These are phyloP conservation scores for Mariannaea sp. DNA, from an alignment of 2,329 filamentous ascomycete species.

Conservation along the genomic window DNA sequence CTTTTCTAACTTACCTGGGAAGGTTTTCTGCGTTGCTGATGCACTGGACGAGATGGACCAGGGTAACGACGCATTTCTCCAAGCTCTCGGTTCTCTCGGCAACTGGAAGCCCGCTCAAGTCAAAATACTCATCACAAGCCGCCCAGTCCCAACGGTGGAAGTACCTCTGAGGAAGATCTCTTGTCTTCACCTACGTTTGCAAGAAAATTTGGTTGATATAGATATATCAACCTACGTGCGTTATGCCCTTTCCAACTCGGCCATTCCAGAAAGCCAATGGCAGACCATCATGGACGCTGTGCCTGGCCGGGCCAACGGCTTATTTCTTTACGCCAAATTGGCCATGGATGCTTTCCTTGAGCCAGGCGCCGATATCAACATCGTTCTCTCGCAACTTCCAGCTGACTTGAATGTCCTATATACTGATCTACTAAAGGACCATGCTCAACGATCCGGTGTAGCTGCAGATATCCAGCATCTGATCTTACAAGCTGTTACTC, in stretches of 20 bases:
- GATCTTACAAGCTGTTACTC: slow-evolving; percentile 48
- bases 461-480: slow-evolving; percentile 41
- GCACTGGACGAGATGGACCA: slow-evolving; percentile 53
- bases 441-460: slow-evolving; percentile 37
- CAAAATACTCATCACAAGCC: slow-evolving; percentile 51
- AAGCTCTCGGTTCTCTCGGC: slow-evolving; percentile 40
- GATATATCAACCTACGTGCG: slow-evolving; percentile 46
- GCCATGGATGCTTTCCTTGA: slow-evolving; percentile 35
- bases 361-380: not conserved
- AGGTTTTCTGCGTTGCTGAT: slow-evolving; percentile 47
- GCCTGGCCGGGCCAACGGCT: slow-evolving; percentile 37
- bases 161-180: slow-evolving; percentile 31
- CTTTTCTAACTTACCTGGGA: not conserved
- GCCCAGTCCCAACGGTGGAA: slow-evolving; percentile 42
- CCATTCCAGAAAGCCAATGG: slow-evolving; percentile 3
- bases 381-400: slow-evolving; percentile 6
- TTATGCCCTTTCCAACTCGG: slow-evolving; percentile 16
- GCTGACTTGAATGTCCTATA: slow-evolving; percentile 16
- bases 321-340: slow-evolving; percentile 19
- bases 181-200: slow-evolving; percentile 42
- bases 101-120: slow-evolving; percentile 37
- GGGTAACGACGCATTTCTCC: slow-evolving; percentile 41
- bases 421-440: slow-evolving; percentile 10
- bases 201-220: slow-evolving; percentile 42
- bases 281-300: slow-evolving; percentile 36